Percentiles rank a stretch among this genome's conserved stretches.
These are phyloP conservation scores for Cystofilobasidium capitatum DNA, from an alignment of 768 basidiomycete genomes.

Conservation along the genomic window DNA sequence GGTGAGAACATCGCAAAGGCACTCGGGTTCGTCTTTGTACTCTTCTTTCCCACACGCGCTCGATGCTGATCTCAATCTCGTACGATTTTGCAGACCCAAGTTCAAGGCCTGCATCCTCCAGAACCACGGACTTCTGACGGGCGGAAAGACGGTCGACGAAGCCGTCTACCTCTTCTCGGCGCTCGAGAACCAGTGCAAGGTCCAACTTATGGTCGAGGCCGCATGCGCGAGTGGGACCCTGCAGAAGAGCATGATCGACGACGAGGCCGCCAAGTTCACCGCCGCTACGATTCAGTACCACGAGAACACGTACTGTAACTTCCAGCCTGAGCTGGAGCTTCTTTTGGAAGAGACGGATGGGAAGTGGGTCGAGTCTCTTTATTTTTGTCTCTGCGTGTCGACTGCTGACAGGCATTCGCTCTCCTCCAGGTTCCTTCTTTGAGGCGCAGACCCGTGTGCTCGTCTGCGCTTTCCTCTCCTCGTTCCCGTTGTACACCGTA, in stretches of 20 bases:
- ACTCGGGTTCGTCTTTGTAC: constrained; percentile 14
- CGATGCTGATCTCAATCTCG: no score
- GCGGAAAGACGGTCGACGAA: constrained; percentile 30
- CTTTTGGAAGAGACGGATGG: constrained; percentile 23
- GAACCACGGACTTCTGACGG: neutral
- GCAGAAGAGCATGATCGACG: constrained; percentile 24
- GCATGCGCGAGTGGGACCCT: constrained; percentile 22
- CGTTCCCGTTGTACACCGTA: no score
- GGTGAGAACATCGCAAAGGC: constrained; percentile 30
- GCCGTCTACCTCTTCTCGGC: constrained; percentile 31
- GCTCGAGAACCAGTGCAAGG: constrained; percentile 28
- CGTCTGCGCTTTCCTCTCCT: no score
- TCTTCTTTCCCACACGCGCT: no score
- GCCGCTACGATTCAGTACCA: constrained; percentile 28
- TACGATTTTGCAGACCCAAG: constrained; percentile 13
- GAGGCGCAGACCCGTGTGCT: no score
- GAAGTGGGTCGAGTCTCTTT: no score
- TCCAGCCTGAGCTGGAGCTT: constrained; percentile 23
- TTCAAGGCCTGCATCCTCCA: constrained; percentile 29
- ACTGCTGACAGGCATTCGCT: no score
- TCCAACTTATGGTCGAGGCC: constrained; percentile 29
- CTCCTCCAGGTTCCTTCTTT: no score
- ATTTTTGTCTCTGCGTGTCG: no score
- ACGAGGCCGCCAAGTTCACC: constrained; percentile 30
- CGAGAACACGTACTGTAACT: constrained; percentile 27